Conservation (phyloP, 441 rosid genomes). For the Dalechampia spathulata region DNA sequence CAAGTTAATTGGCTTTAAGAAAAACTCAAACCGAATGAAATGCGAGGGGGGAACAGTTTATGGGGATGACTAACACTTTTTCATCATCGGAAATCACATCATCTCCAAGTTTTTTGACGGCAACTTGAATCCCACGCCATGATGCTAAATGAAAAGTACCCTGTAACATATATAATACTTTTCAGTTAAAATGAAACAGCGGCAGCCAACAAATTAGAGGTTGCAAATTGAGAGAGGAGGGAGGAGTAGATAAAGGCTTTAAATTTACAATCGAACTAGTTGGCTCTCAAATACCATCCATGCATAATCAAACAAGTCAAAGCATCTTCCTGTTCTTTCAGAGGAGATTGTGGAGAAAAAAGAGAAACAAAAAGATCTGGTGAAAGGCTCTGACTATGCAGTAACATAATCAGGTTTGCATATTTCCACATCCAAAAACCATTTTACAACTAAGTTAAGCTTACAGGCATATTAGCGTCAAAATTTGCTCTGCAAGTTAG, state of each 20-base stretch:
- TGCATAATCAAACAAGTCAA: not conserved
- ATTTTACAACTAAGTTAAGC: too few relatives aligned
- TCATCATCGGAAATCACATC: constrained; percentile 61
- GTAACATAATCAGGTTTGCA: too few relatives aligned
- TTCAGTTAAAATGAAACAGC: constrained; percentile 4
- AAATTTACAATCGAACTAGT: not conserved
- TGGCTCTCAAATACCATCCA: not conserved
- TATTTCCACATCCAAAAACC: too few relatives aligned
- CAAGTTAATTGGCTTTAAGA: too few relatives aligned
- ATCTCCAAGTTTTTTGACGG: constrained; percentile 77
- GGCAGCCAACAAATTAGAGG: not conserved
- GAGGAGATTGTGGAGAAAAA: not conserved
- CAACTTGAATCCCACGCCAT: constrained; percentile 94
- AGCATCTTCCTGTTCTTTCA: not conserved
- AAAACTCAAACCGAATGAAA: not conserved
- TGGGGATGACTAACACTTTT: constrained; percentile 75
- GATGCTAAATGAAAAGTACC: constrained; percentile 75
- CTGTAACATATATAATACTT: constrained; percentile 27
- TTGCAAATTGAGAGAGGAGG: not conserved
- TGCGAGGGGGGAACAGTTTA: not conserved
- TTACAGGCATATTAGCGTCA: too few relatives aligned
- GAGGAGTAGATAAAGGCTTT: not conserved
- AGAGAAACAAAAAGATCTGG: not conserved
- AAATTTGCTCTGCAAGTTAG: too few relatives aligned
- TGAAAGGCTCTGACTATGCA: not conserved